phyloP scores from a whole-genome alignment of 1,284 basidiomycete species.

The Rhodotorula sp. region DNA sequence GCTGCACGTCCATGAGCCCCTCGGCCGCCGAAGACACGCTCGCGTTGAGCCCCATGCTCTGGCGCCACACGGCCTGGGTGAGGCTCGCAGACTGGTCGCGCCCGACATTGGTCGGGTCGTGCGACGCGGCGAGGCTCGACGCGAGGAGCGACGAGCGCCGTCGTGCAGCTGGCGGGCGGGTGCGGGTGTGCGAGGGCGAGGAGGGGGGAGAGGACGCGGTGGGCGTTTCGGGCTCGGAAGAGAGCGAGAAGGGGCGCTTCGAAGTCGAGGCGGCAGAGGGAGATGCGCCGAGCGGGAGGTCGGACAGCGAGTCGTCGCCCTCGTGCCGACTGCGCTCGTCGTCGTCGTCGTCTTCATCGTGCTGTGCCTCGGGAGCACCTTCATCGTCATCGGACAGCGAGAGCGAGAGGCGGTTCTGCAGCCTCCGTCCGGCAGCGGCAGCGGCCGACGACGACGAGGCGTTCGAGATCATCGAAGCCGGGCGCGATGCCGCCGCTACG shows the following conservation, averaged over 20 bases:
- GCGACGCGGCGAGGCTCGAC: background rate
- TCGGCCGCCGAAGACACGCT: background rate
- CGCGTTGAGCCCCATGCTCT: constrained; percentile 14
- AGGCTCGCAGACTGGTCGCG: constrained; percentile 8
- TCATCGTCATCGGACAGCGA: background rate
- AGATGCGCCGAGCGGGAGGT: background rate
- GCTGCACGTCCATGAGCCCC: background rate
- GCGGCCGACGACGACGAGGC: background rate
- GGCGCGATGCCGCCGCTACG: background rate
- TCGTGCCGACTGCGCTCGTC: background rate
- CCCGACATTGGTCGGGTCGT: constrained; percentile 16
- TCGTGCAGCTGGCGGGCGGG: background rate
- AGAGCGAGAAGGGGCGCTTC: constrained; percentile 18
- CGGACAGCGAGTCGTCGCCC: background rate
- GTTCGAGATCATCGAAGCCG: background rate
- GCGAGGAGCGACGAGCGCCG: constrained; percentile 7
- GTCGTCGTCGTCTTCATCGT: background rate
- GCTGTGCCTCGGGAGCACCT: background rate
- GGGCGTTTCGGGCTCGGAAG: constrained; percentile 27
- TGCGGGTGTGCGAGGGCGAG: background rate
- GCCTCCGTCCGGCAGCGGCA: background rate
- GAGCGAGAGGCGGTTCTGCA: constrained; percentile 4
- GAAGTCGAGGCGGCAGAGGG: background rate
- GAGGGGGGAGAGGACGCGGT: constrained; percentile 1
- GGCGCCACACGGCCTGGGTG: constrained; percentile 29